phyloP scores from a whole-genome alignment of 73 alveolate genomes.

The Uronychia setigera region DNA sequence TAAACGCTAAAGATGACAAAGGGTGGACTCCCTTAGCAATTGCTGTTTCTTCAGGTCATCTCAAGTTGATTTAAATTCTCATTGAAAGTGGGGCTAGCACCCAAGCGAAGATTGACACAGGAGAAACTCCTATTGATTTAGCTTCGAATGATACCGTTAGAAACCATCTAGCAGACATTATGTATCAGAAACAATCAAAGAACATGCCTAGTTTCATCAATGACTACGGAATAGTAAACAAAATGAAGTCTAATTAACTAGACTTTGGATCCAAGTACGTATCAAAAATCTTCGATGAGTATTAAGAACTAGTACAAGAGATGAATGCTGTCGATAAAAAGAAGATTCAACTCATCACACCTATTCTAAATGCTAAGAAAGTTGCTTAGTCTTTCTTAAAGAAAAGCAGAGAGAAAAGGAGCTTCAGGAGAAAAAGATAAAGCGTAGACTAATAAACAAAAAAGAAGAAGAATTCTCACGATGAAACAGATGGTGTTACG shows the following conservation, averaged over 20 bases:
- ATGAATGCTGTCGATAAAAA: not conserved
- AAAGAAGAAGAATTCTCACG: too few species aligned
- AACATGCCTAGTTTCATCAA: too few species aligned
- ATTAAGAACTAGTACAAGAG: not conserved
- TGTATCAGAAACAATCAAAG: not conserved
- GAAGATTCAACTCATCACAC: not conserved
- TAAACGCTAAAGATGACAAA: slow-evolving; percentile 54
- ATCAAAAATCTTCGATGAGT: not conserved
- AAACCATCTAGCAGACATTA: not conserved
- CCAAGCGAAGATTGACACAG: not conserved
- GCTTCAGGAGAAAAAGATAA: not conserved
- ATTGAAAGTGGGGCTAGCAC: slow-evolving; percentile 53
- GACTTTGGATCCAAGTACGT: not conserved
- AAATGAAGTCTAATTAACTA: slow-evolving; percentile 5
- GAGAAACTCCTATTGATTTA: slow-evolving; percentile 13
- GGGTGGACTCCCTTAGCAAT: slow-evolving; percentile 71
- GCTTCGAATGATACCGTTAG: slow-evolving; percentile 2
- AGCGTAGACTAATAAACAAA: too few species aligned
- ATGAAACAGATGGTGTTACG: too few species aligned
- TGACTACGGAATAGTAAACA: slow-evolving; percentile 6
- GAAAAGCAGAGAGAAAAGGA: not conserved
- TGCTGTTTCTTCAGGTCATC: slow-evolving; percentile 46
- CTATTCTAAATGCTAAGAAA: not conserved
- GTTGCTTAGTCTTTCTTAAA: not conserved
- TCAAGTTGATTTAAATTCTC: slow-evolving; percentile 24